Conservation (phyloP, 164 flowering plant genomes). For the Tetracentron sinense region DNA sequence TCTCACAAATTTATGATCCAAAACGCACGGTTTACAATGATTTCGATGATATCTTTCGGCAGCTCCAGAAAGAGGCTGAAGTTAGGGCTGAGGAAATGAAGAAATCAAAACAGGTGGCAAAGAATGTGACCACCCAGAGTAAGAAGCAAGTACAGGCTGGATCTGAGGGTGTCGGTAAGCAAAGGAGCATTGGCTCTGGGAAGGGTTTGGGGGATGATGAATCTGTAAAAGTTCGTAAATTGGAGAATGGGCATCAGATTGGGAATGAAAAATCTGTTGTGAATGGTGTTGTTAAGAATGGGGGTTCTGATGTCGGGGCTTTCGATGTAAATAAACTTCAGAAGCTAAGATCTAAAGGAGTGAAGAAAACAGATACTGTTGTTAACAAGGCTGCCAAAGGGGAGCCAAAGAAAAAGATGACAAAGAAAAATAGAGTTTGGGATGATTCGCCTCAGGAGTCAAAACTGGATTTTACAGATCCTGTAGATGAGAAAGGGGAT, state of each 20-base stretch:
- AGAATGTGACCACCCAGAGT: constrained; percentile 29
- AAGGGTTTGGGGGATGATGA: constrained; percentile 60
- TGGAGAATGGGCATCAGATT: constrained; percentile 58
- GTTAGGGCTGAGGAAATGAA: constrained; percentile 82
- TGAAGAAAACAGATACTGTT: constrained; percentile 59
- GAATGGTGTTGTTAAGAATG: constrained; percentile 38
- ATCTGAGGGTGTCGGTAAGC: constrained; percentile 42
- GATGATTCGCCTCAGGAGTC: constrained; percentile 62
- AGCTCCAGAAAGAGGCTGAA: constrained; percentile 81
- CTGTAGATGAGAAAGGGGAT: constrained; percentile 57
- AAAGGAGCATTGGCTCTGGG: constrained; percentile 34
- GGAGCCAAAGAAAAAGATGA: constrained; percentile 68
- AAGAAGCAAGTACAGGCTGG: constrained; percentile 58
- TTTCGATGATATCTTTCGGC: constrained; percentile 81
- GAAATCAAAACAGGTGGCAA: constrained; percentile 54
- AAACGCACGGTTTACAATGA: constrained; percentile 61
- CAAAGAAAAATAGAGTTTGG: constrained; percentile 93
- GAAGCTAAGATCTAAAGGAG: constrained; percentile 59
- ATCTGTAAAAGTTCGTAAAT: constrained; percentile 26
- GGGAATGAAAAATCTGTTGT: constrained; percentile 30
- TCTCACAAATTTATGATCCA: constrained; percentile 73
- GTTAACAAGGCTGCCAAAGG: constrained; percentile 51
- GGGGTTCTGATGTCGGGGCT: constrained; percentile 55
- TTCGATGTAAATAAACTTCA: constrained; percentile 90
- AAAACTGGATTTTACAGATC: constrained; percentile 87